These are phyloP conservation scores for Termitomyces sp. DNA, from an alignment of 768 basidiomycete species.

Conservation along the genomic window DNA sequence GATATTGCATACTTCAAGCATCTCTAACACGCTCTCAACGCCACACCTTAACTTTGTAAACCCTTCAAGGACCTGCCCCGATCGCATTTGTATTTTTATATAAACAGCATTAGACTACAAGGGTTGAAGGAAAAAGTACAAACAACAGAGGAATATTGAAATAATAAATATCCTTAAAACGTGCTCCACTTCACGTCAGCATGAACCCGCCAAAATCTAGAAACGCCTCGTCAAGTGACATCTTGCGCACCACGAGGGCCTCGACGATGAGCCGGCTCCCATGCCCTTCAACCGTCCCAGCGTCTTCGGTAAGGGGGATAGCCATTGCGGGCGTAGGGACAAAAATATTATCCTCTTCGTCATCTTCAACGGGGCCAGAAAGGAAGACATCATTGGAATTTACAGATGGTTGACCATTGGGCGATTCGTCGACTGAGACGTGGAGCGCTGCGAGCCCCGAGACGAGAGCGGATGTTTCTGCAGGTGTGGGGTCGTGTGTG, in stretches of 20 bases:
- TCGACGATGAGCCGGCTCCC: constrained; percentile 69
- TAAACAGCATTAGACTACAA: too few species aligned
- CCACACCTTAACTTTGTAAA: too few species aligned
- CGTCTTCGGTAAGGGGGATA: constrained; percentile 19
- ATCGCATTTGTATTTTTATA: too few species aligned
- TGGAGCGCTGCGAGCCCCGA: constrained; percentile 14
- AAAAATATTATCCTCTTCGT: constrained; percentile 32
- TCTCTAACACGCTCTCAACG: too few species aligned
- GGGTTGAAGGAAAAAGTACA: background rate
- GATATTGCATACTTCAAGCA: too few species aligned
- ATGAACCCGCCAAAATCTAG: constrained; percentile 70
- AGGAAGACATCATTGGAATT: background rate
- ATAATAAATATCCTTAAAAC: background rate
- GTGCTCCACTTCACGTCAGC: constrained; percentile 17
- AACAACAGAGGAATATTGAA: background rate
- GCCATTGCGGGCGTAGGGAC: constrained; percentile 24
- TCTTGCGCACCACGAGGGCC: constrained; percentile 73
- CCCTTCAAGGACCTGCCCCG: too few species aligned
- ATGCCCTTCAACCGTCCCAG: constrained; percentile 18
- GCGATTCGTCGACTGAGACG: constrained; percentile 5
- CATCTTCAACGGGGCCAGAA: constrained; percentile 1
- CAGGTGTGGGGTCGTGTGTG: background rate
- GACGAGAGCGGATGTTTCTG: constrained; percentile 13
- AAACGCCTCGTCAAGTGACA: constrained; percentile 73
- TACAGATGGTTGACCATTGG: background rate